Conservation (phyloP, 2,329 filamentous ascomycete species). For the Beauveria varroae region DNA sequence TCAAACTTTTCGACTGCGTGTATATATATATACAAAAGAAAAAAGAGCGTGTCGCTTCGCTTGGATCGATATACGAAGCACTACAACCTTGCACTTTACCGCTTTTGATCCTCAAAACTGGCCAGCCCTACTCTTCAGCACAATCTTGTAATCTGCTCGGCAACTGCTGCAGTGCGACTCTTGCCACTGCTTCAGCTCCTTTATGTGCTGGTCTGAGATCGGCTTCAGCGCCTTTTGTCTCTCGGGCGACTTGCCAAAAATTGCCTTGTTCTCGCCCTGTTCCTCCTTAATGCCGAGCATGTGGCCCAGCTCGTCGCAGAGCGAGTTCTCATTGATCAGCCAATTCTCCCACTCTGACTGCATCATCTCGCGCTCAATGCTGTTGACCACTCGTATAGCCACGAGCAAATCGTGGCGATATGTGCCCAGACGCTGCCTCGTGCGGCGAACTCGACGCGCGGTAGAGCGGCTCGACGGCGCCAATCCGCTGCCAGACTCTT, state of each 20-base stretch:
- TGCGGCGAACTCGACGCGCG: constrained; percentile 62
- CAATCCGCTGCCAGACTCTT: constrained; percentile 42
- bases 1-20: not conserved
- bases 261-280: constrained; percentile 16
- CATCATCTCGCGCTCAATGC: constrained; percentile 78
- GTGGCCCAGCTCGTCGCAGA: constrained; percentile 58
- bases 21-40: not conserved
- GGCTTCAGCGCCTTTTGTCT: constrained; percentile 26
- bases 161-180: constrained; percentile 8
- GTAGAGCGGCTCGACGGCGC: constrained; percentile 44
- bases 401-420: constrained; percentile 89
- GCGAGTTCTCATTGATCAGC: constrained; percentile 69
- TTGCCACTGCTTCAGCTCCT: constrained; percentile 8
- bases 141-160: not conserved
- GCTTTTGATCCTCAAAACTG: not conserved
- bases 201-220: constrained; percentile 3
- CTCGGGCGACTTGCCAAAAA: constrained; percentile 13
- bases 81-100: not conserved
- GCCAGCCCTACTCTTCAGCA: not conserved
- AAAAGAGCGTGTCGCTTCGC: not conserved
- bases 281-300: constrained; percentile 31
- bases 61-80: not conserved
- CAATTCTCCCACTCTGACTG: constrained; percentile 90
- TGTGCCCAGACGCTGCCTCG: constrained; percentile 72
- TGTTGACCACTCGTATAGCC: constrained; percentile 83